Evolutionary conservation across 306 rosid genomes (phyloP).

Genomic region (Quercus dentata): DNA sequence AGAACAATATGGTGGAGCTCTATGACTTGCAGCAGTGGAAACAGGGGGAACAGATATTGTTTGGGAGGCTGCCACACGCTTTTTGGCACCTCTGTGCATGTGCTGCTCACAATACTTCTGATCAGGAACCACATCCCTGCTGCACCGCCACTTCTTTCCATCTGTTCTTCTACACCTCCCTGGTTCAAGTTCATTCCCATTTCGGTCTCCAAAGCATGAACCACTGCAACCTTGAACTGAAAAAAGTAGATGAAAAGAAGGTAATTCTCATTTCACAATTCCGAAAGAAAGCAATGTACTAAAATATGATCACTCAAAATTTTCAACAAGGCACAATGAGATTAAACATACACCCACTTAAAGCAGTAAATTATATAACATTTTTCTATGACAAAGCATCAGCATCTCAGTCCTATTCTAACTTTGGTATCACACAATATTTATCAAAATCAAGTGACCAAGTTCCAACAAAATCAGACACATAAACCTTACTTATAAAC

Average conservation of each 20-base stretch:
- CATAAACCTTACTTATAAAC: not conserved
- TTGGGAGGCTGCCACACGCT: slow-evolving; percentile 29
- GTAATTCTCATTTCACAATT: not conserved
- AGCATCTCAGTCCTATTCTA: not conserved
- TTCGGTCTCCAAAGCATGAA: slow-evolving; percentile 24
- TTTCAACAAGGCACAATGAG: not conserved
- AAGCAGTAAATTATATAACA: not conserved
- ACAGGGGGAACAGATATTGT: slow-evolving; percentile 16
- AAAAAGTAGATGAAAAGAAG: slow-evolving; percentile 6
- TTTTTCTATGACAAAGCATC: not conserved
- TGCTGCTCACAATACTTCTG: slow-evolving; percentile 75
- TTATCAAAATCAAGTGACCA: not conserved
- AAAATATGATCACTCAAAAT: not conserved
- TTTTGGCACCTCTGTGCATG: slow-evolving; percentile 78
- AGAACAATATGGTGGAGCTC: slow-evolving; percentile 21
- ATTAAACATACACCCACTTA: not conserved
- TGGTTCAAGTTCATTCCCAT: slow-evolving; percentile 42
- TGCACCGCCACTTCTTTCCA: slow-evolving; percentile 90
- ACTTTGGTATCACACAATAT: not conserved
- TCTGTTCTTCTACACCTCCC: slow-evolving; percentile 85
- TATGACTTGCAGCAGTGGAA: slow-evolving; percentile 20
- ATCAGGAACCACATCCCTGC: slow-evolving; percentile 48
- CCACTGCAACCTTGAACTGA: slow-evolving; percentile 47
- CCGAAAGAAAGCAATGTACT: not conserved
- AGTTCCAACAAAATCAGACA: not conserved